phyloP scores from a whole-genome alignment of 345 rosid genomes.

The Eucalyptus pauciflora region DNA sequence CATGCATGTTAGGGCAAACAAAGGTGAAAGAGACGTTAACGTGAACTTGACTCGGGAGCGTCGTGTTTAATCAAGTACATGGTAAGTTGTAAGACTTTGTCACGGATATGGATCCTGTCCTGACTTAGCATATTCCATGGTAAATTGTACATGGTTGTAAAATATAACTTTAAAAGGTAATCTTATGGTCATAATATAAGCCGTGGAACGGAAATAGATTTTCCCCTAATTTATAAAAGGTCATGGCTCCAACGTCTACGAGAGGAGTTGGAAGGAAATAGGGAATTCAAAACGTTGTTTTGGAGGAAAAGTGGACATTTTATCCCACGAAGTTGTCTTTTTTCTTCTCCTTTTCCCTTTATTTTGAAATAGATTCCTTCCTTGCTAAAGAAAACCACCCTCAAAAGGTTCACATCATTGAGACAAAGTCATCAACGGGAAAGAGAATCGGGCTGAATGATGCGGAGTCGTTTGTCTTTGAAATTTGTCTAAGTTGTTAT shows the following conservation, averaged over 20 bases:
- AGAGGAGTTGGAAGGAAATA: neutral
- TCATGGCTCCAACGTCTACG: neutral
- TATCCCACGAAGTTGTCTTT: neutral
- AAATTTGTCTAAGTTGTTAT: neutral
- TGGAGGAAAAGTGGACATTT: neutral
- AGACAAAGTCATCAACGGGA: neutral
- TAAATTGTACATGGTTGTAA: neutral
- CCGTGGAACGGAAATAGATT: neutral
- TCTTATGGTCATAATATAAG: neutral
- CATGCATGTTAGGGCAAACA: neutral
- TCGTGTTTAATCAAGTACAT: neutral
- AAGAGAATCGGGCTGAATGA: neutral
- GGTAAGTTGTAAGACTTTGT: neutral
- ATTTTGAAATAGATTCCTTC: neutral
- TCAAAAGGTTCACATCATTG: neutral
- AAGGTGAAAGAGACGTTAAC: neutral
- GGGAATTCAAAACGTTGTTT: neutral
- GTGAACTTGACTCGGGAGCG: neutral
- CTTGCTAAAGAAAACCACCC: neutral
- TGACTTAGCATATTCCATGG: neutral
- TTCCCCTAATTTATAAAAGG: neutral
- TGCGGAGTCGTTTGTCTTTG: neutral
- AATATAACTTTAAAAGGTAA: neutral
- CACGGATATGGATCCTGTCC: neutral
- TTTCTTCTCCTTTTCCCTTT: neutral